Evolutionary conservation across 805 yeast species (phyloP), one percentile per base, ranked within the genome.

Genomic region (Spathaspora hagerdaliae): DNA sequence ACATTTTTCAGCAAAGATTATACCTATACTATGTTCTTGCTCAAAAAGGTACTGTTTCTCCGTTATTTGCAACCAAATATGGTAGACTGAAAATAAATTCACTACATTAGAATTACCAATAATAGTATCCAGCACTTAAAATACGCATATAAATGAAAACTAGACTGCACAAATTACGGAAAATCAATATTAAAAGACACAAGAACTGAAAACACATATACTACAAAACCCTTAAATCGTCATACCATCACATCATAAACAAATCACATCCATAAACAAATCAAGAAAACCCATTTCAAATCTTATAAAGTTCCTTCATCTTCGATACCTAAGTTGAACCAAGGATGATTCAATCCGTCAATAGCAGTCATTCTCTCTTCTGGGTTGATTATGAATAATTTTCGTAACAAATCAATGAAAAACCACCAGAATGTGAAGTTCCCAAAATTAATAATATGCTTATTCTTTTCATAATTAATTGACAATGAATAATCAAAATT

Each of bases 381-480:
- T 1, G 76, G 76, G 42, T 69, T 61, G 6, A 72, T 63, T 31
- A 69, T 63, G 45, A 72, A 67, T 44, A 72, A 55, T 47, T 69
- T 67, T 31, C 59, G 56, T 27, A 71, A 55, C 41, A 72, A 57
- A 47, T 72, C 76, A 39, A 72, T 67, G 61, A 90, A 90, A 64
- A 77, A 78, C 71, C 79, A 85, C 97, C 97, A 91, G 63, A 89
- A 89, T 38, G 79, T 74, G 60, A 85, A 85, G 45, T 82, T 79
- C 38, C 85, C 85, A 55, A 72, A 72, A 48, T 62, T 72, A 61
- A 65, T 82, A 72, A 55, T 65, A 46, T 65, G 62, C 50, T 61
- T 64, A 47, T 71, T 68, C 47, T 60, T 61, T 27, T 65, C 67
- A 48, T 59, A 71, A 51, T 71, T 72, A 34, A 56, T 59, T 43